Conservation (phyloP, 2,329 filamentous ascomycete genomes). For the Penicillium sp. region DNA sequence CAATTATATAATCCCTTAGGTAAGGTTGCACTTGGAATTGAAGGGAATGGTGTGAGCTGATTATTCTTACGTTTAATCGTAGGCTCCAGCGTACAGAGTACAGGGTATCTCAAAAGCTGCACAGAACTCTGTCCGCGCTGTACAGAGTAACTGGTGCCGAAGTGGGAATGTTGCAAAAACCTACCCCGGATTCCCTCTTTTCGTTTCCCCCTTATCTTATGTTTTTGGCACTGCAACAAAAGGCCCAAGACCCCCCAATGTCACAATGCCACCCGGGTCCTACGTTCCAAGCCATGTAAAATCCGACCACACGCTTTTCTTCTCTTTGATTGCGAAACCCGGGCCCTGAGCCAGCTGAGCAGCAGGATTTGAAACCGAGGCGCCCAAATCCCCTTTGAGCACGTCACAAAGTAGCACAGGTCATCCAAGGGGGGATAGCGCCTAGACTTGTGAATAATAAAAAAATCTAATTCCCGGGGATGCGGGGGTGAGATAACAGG, state of each 20-base stretch:
- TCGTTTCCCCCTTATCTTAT: background rate
- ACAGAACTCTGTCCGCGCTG: background rate
- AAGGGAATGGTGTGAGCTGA: background rate
- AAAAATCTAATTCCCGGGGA: background rate
- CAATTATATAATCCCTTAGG: constrained; percentile 10
- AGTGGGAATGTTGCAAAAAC: constrained; percentile 9
- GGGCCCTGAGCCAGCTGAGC: background rate
- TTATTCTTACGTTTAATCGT: background rate
- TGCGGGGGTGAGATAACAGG: background rate
- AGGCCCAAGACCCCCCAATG: background rate
- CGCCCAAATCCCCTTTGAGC: background rate
- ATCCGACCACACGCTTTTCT: no score
- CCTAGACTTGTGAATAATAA: constrained; percentile 3
- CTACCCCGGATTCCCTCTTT: constrained; percentile 10
- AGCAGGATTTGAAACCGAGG: background rate
- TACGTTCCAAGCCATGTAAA: background rate
- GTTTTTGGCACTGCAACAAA: no score
- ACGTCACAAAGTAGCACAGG: background rate
- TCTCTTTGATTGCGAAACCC: background rate
- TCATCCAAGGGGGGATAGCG: background rate
- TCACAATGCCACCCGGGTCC: background rate
- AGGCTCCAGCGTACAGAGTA: background rate
- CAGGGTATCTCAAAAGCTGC: background rate
- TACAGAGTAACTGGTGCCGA: background rate
- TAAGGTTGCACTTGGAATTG: constrained; percentile 6